A percentile compares a stretch with the other conserved stretches of the same genome.
phyloP scores from a whole-genome alignment of 441 rosid genomes.

The Eutrema salsugineum region DNA sequence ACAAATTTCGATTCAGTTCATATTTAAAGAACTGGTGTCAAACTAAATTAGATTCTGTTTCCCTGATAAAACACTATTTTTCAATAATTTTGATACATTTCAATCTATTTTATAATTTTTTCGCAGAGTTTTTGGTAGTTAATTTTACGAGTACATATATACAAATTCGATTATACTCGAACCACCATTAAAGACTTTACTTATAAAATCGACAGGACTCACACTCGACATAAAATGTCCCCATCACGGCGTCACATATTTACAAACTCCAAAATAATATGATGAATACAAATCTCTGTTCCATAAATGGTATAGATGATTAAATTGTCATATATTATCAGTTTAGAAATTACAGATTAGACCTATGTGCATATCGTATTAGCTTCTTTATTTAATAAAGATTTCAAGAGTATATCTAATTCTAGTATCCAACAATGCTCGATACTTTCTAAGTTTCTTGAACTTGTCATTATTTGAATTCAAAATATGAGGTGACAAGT shows the following conservation, averaged over 20 bases:
- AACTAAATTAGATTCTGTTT: neutral
- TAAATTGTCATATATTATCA: neutral
- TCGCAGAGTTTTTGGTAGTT: neutral
- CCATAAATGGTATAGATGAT: neutral
- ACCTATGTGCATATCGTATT: neutral
- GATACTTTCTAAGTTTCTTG: neutral
- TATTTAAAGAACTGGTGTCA: neutral
- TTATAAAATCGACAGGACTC: neutral
- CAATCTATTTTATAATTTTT: too few species aligned
- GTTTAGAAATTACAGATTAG: neutral
- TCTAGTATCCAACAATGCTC: neutral
- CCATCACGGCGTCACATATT: neutral
- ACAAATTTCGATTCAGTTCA: neutral
- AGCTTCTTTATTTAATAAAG: neutral
- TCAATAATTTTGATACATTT: neutral
- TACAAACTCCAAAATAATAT: neutral
- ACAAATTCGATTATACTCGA: neutral
- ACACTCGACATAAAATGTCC: neutral
- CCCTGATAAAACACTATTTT: neutral
- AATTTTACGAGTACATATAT: neutral
- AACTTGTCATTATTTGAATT: constrained; percentile 10
- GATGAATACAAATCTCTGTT: neutral
- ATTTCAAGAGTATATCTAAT: neutral
- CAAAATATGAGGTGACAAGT: neutral
- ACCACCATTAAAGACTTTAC: neutral